Percentiles rank a stretch among this genome's conserved stretches.
Evolutionary conservation across 345 rosid species (phyloP).

Genomic region (Populus simonii): DNA sequence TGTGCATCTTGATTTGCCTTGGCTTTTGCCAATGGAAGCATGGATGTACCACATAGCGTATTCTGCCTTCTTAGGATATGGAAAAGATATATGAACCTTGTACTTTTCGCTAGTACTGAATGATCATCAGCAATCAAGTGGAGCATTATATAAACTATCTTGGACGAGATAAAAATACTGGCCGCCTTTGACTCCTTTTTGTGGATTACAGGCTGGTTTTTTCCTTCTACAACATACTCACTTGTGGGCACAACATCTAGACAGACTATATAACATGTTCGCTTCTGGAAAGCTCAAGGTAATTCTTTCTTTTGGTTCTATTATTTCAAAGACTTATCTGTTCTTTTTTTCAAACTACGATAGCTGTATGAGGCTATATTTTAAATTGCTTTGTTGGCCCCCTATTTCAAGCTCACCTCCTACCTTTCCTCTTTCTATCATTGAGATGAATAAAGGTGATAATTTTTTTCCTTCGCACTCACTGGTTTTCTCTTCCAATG

Average conservation of each 20-base stretch:
- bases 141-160: not conserved
- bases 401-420: too few species aligned
- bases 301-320: constrained; percentile 2
- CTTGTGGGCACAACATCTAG: constrained; percentile 81
- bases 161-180: not conserved
- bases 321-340: not conserved
- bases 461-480: not conserved
- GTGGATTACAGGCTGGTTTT: constrained; percentile 75
- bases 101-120: too few species aligned
- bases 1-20: not conserved
- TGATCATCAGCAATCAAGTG: not conserved
- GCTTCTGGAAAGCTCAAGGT: constrained; percentile 86
- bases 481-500: not conserved
- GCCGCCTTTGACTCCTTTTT: not conserved
- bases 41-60: too few species aligned
- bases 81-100: too few species aligned
- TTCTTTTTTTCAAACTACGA: not conserved
- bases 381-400: too few species aligned
- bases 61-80: too few species aligned
- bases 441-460: not conserved
- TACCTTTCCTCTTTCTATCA: not conserved
- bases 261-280: constrained; percentile 57
- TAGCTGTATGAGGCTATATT: not conserved
- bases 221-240: constrained; percentile 70
- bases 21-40: not conserved